phyloP scores from a whole-genome alignment of 768 basidiomycete species.

The Hypsizygus marmoreus region DNA sequence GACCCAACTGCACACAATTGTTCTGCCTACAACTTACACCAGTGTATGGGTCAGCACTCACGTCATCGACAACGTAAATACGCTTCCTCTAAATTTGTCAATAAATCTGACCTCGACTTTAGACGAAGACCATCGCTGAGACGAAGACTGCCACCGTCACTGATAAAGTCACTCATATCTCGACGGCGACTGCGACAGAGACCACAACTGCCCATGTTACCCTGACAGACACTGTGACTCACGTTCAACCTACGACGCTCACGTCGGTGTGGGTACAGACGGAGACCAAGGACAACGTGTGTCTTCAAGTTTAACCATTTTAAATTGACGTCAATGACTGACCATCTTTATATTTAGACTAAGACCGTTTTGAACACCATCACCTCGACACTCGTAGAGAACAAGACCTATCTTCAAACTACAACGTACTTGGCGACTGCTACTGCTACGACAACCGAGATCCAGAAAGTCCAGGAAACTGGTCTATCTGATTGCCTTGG shows the following conservation, averaged over 20 bases:
- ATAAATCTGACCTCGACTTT: background rate
- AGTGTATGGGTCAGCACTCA: conserved; percentile 53
- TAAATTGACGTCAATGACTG: too few species aligned
- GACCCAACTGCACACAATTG: conserved; percentile 52
- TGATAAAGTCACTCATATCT: conserved; percentile 52
- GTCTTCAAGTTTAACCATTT: too few species aligned
- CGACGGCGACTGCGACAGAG: conserved; percentile 58
- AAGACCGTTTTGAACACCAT: conserved; percentile 58
- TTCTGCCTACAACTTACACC: conserved; percentile 60
- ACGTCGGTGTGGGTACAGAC: conserved; percentile 57
- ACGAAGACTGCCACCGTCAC: conserved; percentile 52
- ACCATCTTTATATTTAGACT: conserved; percentile 39
- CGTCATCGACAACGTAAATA: conserved; percentile 59
- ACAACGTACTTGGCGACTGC: conserved; percentile 53
- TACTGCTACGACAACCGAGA: conserved; percentile 48
- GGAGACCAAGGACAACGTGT: conserved; percentile 56
- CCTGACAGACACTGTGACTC: conserved; percentile 52
- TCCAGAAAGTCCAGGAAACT: conserved; percentile 47
- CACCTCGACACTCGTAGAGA: conserved; percentile 52
- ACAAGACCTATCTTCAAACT: conserved; percentile 51
- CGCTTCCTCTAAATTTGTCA: background rate
- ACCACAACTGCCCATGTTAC: conserved; percentile 56
- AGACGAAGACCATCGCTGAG: conserved; percentile 61
- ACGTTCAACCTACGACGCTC: conserved; percentile 60
- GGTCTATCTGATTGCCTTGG: conserved; percentile 56